Evolutionary conservation across 2,329 filamentous ascomycete species (phyloP), one percentile per base, ranked within the genome.

Genomic region (Aspergillus neotritici): DNA sequence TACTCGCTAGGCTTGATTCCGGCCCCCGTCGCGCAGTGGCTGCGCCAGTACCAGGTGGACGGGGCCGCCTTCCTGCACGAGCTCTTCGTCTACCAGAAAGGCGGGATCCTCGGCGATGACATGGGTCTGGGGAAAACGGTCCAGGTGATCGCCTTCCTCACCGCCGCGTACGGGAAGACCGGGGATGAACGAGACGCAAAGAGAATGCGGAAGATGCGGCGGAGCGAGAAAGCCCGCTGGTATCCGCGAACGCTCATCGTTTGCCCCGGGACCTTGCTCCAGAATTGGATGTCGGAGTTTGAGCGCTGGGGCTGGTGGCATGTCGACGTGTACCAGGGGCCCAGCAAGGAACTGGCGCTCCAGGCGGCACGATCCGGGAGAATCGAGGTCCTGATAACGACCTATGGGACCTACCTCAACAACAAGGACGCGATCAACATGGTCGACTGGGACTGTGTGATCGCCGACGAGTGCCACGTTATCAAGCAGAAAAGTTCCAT

Each of bases 111-210:
- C 0, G 90, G 91, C 3, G 93, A 98, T 60, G 93, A 98, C 58
- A 98, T 98, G 93, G 93, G 93, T 14, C 68, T 98, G 28, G 93
- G 93, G 1, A 98, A 98, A 67, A 98, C 93, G 0, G 87, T 98
- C 2, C 93, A 98, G 64, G 87, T 98, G 17, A 93, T 89, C 44
- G 86, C 90, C 0, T 97, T 98, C 52, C 72, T 98, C 15, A 87
- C 88, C 0, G 88, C 83, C 1, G 90, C 89, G 0, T 98, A 95
- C 62, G 93, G 93, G 6, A 98, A 98, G 68, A 94, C 86, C 1
- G 91, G 83, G 1, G 91, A 95, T 55, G 84, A 90, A 62, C 75
- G 88, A 39, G 93, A 98, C 56, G 73, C 70, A 4, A 94, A 94
- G 61, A 77, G 88, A 14, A 90, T 97, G 85, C 80, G 91, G 31